Conservation (phyloP, 345 rosid species). For the Arabidopsis suecica region DNA sequence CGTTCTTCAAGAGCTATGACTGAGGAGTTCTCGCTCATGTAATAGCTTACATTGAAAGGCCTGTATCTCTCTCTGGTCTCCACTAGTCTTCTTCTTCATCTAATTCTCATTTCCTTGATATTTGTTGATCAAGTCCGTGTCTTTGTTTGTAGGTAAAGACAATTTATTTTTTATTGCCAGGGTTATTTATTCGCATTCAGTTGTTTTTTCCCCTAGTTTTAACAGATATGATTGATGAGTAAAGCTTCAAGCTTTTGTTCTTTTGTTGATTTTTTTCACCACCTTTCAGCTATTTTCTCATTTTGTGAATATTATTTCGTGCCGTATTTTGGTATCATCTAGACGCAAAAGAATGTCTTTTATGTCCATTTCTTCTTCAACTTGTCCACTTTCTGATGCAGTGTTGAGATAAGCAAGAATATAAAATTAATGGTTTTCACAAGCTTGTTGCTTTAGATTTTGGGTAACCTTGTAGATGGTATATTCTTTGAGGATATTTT, state of each 20-base stretch:
- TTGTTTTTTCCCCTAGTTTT: conserved; percentile 22
- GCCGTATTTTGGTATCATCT: conserved; percentile 23
- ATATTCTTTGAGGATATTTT: conserved; percentile 44
- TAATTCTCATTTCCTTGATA: conserved; percentile 22
- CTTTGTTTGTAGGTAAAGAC: conserved; percentile 38
- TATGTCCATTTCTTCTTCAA: conserved; percentile 24
- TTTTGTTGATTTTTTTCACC: conserved; percentile 21
- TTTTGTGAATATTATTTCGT: conserved; percentile 36
- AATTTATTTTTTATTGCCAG: neutral
- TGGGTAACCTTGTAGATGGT: conserved; percentile 35
- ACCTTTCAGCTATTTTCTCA: conserved; percentile 9
- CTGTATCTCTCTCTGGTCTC: conserved; percentile 16
- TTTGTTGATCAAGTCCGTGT: conserved; percentile 34
- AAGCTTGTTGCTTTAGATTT: conserved; percentile 40
- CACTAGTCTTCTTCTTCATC: conserved; percentile 31
- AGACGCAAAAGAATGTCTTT: conserved; percentile 24
- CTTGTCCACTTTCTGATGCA: conserved; percentile 37
- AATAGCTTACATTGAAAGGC: conserved; percentile 35
- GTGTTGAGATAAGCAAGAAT: conserved; percentile 38
- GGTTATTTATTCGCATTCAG: conserved; percentile 30
- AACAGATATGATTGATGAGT: conserved; percentile 32
- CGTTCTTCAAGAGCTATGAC: conserved; percentile 64
- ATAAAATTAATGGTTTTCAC: conserved; percentile 22
- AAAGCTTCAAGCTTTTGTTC: conserved; percentile 40
- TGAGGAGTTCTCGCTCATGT: conserved; percentile 51